These are phyloP conservation scores for Eutypella sp. DNA, from an alignment of 2,329 filamentous ascomycete species.

Conservation along the genomic window DNA sequence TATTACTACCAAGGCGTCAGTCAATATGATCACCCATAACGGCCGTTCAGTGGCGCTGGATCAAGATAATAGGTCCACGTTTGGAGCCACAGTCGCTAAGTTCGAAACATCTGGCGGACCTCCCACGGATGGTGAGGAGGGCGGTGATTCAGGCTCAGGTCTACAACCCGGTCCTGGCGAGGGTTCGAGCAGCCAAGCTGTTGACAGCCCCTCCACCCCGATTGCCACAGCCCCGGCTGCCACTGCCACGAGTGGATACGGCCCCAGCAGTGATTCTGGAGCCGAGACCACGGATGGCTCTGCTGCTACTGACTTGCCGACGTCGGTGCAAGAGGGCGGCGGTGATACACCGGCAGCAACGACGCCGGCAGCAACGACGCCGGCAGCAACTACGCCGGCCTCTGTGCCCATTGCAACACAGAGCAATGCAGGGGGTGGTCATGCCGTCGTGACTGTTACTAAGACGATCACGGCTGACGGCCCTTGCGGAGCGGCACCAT, in stretches of 20 bases:
- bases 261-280: slow-evolving; percentile 2
- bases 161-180: slow-evolving; percentile 1
- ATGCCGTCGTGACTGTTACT: slow-evolving; percentile 23
- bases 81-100: slow-evolving; percentile 55
- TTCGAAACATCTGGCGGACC: slow-evolving; percentile 31
- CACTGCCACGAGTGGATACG: background rate
- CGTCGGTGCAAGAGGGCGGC: slow-evolving; percentile 1
- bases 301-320: too few relatives aligned
- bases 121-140: background rate
- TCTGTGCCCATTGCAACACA: slow-evolving; percentile 3
- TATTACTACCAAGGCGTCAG: slow-evolving; percentile 68
- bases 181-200: background rate
- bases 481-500: slow-evolving; percentile 18
- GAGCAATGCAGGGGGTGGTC: slow-evolving; percentile 7
- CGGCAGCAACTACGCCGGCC: slow-evolving; percentile 7
- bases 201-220: background rate
- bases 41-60: slow-evolving; percentile 50
- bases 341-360: slow-evolving; percentile 5
- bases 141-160: slow-evolving; percentile 4
- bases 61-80: slow-evolving; percentile 60
- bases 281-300: too few relatives aligned
- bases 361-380: too few relatives aligned
- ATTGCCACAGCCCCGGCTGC: background rate
- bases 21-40: slow-evolving; percentile 67
- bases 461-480: slow-evolving; percentile 23